A percentile compares a stretch with the other conserved stretches of the same genome.
Conservation (phyloP, 2,329 filamentous ascomycete genomes). For the Paecilomyces sp. region DNA sequence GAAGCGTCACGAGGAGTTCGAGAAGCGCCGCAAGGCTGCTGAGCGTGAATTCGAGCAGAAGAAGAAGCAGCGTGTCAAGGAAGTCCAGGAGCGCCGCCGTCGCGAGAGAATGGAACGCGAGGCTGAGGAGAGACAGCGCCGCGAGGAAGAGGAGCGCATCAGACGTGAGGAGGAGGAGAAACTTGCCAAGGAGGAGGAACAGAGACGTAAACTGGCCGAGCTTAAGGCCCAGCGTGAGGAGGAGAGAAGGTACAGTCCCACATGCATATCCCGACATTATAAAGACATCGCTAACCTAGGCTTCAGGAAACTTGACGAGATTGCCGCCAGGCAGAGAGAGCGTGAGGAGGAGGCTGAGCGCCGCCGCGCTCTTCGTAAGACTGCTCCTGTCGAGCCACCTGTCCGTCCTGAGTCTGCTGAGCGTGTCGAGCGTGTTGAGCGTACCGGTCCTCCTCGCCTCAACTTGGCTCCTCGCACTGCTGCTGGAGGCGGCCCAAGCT, state of each 20-base stretch:
- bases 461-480: constrained; percentile 45
- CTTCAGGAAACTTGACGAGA: constrained; percentile 54
- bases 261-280: background rate
- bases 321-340: constrained; percentile 61
- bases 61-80: constrained; percentile 80
- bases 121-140: constrained; percentile 68
- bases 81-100: constrained; percentile 73
- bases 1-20: constrained; percentile 88
- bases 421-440: constrained; percentile 34
- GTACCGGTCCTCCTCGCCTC: constrained; percentile 46
- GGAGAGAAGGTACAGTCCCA: constrained; percentile 47
- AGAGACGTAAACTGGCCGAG: constrained; percentile 64
- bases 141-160: constrained; percentile 79
- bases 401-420: constrained; percentile 46
- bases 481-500: constrained; percentile 33
- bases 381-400: constrained; percentile 37
- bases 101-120: constrained; percentile 79
- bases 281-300: constrained; percentile 24
- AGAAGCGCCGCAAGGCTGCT: constrained; percentile 84
- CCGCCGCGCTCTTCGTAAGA: constrained; percentile 61
- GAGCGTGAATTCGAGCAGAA: constrained; percentile 90
- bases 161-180: constrained; percentile 81
- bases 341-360: constrained; percentile 85
- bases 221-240: constrained; percentile 57
- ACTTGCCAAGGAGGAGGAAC: constrained; percentile 70